Evolutionary conservation across 1,284 basidiomycete species (phyloP), one percentile per base, ranked within the genome.

Genomic region (Heterobasidion parviporum): DNA sequence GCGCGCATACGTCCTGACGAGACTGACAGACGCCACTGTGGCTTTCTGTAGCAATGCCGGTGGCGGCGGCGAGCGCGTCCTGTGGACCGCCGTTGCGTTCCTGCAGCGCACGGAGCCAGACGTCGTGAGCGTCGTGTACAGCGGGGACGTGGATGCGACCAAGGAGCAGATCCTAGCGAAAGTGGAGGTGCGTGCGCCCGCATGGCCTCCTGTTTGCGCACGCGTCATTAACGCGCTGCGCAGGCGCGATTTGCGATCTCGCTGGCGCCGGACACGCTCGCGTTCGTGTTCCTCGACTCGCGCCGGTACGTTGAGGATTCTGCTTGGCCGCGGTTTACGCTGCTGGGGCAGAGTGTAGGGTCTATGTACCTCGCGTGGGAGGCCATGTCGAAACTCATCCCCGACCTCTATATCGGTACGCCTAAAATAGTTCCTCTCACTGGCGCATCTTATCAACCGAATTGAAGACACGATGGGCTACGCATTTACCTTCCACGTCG

Each of bases 381-480:
- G 68, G 92, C 90, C 7, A 77, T 94, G 75, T 75, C 72, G 26
- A 76, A 72, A 53, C 72, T 94, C 33, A 77, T 92, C 8, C 93
- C 93, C 0, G 94, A 99, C 69, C 74, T 97, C 9, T 99, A 87
- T 71, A 89, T 99, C 52, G 94, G 94, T 93, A 52, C 20, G 59
- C 18, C 4, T 14, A 8, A 1, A 12, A 20, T 9, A n/a, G 9
- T 59, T 57, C 18, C 15, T 36, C 9, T 26, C 41, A 8, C 4
- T 12, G 14, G 18, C 34, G 35, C 8, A 33, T 51, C n/a, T 52
- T 18, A 53, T 32, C 8, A 10, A 50, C 16, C 26, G 10, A 6
- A 2, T n/a, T 32, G 20, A 61, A 96, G 95, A 99, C 68, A 94
- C 95, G 0, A 98, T 98, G 94, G 96, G 97, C 26, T 98, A 97